A percentile compares a stretch with the other conserved stretches of the same genome.
Evolutionary conservation across 108 stramenopile genomes (phyloP).

Genomic region (Mediolabrus comicus): DNA sequence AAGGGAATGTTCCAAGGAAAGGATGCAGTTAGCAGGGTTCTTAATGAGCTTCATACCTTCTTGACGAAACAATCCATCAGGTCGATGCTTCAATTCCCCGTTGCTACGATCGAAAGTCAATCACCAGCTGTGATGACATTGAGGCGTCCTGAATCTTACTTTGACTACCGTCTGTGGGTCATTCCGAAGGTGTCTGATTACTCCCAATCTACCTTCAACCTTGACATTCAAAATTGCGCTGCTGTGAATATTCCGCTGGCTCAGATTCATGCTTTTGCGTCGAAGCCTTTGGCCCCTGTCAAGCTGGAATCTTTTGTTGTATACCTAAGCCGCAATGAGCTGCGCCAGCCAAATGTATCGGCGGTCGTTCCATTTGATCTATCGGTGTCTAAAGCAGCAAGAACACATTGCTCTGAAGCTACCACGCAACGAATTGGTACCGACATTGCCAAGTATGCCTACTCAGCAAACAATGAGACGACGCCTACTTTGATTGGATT

Average conservation of each 20-base stretch:
- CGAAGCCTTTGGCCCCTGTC: slow-evolving; percentile 84
- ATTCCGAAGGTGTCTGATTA: slow-evolving; percentile 85
- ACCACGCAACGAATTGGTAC: slow-evolving; percentile 80
- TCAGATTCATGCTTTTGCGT: slow-evolving; percentile 86
- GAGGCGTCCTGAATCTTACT: slow-evolving; percentile 71
- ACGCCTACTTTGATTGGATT: slow-evolving; percentile 84
- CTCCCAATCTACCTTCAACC: slow-evolving; percentile 64
- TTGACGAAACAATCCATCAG: slow-evolving; percentile 65
- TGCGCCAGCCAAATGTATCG: slow-evolving; percentile 65
- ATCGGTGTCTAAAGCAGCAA: slow-evolving; percentile 60
- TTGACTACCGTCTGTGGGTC: slow-evolving; percentile 82
- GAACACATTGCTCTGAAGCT: slow-evolving; percentile 88
- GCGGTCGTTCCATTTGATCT: slow-evolving; percentile 81
- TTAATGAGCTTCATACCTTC: slow-evolving; percentile 75
- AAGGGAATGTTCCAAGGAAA: slow-evolving; percentile 95
- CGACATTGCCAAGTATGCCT: slow-evolving; percentile 79
- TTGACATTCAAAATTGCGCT: slow-evolving; percentile 88
- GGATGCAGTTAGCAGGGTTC: slow-evolving; percentile 85
- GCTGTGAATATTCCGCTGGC: slow-evolving; percentile 88
- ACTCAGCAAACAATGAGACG: slow-evolving; percentile 75
- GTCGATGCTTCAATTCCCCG: slow-evolving; percentile 63
- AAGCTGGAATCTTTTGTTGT: slow-evolving; percentile 81
- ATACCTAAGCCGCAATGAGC: slow-evolving; percentile 61
- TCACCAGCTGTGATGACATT: slow-evolving; percentile 70
- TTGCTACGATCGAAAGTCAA: slow-evolving; percentile 38